Evolutionary conservation across 441 rosid species (phyloP).

Genomic region (Gossypium trilobum): DNA sequence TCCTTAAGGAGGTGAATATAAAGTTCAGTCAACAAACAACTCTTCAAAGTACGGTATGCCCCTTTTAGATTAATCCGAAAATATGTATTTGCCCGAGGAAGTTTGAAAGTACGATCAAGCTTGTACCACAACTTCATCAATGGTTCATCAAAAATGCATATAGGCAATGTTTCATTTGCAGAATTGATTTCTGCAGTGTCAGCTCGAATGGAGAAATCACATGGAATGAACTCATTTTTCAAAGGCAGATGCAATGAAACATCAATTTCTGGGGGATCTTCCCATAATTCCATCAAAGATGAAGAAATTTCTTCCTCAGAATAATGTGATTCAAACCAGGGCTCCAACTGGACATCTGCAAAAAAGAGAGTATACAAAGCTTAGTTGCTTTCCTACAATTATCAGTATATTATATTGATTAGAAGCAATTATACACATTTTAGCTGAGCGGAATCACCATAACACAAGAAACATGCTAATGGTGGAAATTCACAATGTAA

Average conservation of each 20-base stretch:
- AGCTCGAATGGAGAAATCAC: conserved; percentile 66
- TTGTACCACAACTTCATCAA: conserved; percentile 87
- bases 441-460: background rate
- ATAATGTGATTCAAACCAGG: conserved; percentile 82
- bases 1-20: conserved; percentile 82
- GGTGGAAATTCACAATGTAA: background rate
- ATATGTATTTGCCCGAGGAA: conserved; percentile 82
- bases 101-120: conserved; percentile 69
- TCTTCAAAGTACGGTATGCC: conserved; percentile 54
- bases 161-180: conserved; percentile 38
- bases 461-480: background rate
- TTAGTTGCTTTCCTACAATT: conserved; percentile 3
- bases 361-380: conserved; percentile 10
- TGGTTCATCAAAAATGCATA: conserved; percentile 68
- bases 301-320: conserved; percentile 64
- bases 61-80: conserved; percentile 80
- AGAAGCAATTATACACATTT: background rate
- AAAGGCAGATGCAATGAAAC: conserved; percentile 61
- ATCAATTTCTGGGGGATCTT: conserved; percentile 67
- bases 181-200: conserved; percentile 25
- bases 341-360: conserved; percentile 64
- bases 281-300: conserved; percentile 65
- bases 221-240: conserved; percentile 75
- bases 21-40: conserved; percentile 72
- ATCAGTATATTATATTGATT: background rate